Conservation (phyloP, 2,329 filamentous ascomycete genomes). For the Endocalyx cinctus region DNA sequence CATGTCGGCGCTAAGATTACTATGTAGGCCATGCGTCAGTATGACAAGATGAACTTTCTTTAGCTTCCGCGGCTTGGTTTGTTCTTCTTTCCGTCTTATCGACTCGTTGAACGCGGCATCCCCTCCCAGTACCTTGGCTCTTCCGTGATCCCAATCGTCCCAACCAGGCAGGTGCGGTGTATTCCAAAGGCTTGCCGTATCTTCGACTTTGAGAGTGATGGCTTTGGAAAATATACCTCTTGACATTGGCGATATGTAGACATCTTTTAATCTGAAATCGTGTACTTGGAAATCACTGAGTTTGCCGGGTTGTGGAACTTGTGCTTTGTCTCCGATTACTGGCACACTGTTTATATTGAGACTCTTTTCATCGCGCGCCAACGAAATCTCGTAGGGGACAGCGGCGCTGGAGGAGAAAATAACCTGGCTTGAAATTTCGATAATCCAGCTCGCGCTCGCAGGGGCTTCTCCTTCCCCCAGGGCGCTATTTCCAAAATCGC, state of each 20-base stretch:
- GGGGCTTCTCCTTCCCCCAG: conserved; percentile 52
- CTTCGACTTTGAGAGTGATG: conserved; percentile 73
- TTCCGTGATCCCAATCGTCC: conserved; percentile 37
- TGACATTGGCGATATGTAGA: conserved; percentile 56
- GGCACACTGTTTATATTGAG: conserved; percentile 57
- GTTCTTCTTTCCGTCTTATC: conserved; percentile 12
- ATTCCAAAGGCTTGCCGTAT: conserved; percentile 88
- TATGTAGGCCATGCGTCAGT: conserved; percentile 90
- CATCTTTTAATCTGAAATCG: conserved; percentile 51
- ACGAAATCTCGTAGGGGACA: conserved; percentile 80
- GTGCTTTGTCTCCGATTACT: conserved; percentile 39
- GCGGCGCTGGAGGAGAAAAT: conserved; percentile 87
- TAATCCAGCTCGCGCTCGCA: conserved; percentile 60
- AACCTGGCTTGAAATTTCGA: conserved; percentile 89
- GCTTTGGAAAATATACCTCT: conserved; percentile 83
- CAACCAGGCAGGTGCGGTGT: conserved; percentile 75
- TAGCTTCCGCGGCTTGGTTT: conserved; percentile 41
- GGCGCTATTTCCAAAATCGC: conserved; percentile 40
- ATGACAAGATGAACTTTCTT: conserved; percentile 88
- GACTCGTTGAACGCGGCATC: conserved; percentile 15
- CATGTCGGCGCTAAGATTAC: conserved; percentile 95
- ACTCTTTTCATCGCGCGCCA: conserved; percentile 82
- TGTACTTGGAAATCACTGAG: conserved; percentile 75
- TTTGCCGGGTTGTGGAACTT: conserved; percentile 61
- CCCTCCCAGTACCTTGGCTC: conserved; percentile 20